These are phyloP conservation scores for Petunia axillaris DNA, from an alignment of 257 asterid genomes.

Conservation along the genomic window DNA sequence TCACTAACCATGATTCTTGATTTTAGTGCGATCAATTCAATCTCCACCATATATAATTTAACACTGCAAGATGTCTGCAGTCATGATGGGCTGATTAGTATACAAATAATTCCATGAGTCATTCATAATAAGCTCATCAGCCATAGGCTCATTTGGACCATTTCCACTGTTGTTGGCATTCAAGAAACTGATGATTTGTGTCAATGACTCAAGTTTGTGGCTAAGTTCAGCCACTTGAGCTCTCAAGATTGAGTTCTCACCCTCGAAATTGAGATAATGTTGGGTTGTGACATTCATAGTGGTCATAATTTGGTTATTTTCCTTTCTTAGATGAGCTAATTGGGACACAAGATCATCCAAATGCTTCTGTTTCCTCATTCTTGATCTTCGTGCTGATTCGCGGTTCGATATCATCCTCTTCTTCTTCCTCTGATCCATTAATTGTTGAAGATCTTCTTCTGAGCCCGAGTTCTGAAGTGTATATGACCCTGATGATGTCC, in stretches of 20 bases:
- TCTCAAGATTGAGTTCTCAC: conserved; percentile 75
- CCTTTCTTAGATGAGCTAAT: conserved; percentile 55
- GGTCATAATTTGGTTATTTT: conserved; percentile 59
- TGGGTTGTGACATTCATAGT: conserved; percentile 52
- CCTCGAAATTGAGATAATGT: conserved; percentile 54
- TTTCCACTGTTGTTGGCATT: conserved; percentile 30
- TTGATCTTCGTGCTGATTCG: conserved; percentile 92
- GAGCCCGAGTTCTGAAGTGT: conserved; percentile 61
- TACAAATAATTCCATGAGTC: conserved; percentile 54
- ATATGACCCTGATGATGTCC: conserved; percentile 61
- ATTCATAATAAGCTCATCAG: conserved; percentile 41
- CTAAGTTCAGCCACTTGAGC: conserved; percentile 76
- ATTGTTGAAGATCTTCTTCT: conserved; percentile 58
- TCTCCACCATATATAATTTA: not conserved
- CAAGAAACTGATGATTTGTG: conserved; percentile 51
- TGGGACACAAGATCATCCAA: conserved; percentile 71
- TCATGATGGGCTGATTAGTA: conserved; percentile 56
- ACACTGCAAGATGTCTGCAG: conserved; percentile 50
- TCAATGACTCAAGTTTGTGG: conserved; percentile 65
- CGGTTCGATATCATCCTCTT: conserved; percentile 92
- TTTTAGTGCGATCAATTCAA: no score
- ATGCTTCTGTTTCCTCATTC: conserved; percentile 86
- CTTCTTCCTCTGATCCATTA: conserved; percentile 75
- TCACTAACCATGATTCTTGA: no score
- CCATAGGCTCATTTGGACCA: not conserved